phyloP scores from a whole-genome alignment of 371 early-diverging fungal genomes.

The Rhizopus microsporus region DNA sequence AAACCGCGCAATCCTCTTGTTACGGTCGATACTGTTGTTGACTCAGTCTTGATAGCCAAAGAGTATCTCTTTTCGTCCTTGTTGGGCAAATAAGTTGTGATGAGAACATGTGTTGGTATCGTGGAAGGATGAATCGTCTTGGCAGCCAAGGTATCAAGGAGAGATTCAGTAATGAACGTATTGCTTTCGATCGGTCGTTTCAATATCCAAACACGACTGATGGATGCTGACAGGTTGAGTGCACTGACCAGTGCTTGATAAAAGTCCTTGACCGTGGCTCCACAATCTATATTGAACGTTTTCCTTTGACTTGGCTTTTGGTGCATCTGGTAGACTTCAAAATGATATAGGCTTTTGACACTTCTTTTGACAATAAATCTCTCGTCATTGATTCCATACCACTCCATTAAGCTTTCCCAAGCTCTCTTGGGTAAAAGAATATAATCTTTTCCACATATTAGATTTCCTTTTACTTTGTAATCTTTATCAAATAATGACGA shows the following conservation, averaged over 20 bases:
- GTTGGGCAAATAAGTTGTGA: background rate
- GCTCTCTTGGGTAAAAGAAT: conserved; percentile 1
- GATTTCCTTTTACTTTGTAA: background rate
- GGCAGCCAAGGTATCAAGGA: background rate
- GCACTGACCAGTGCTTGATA: background rate
- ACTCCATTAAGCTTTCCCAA: conserved; percentile 2
- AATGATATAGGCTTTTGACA: background rate
- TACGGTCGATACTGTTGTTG: conserved; percentile 29
- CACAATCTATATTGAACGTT: conserved; percentile 1
- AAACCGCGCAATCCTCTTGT: conserved; percentile 68
- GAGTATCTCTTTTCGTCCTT: background rate
- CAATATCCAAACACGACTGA: conserved; percentile 4
- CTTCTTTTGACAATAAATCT: background rate
- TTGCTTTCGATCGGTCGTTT: background rate
- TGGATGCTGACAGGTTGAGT: background rate
- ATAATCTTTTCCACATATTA: conserved; percentile 4
- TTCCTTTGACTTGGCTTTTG: background rate
- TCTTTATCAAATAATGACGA: conserved; percentile 2
- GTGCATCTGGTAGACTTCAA: background rate
- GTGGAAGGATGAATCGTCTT: conserved; percentile 4
- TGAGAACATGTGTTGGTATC: background rate
- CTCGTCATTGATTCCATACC: conserved; percentile 2
- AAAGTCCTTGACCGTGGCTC: conserved; percentile 7
- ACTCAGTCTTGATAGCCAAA: conserved; percentile 8
- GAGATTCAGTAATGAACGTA: background rate